These are phyloP conservation scores for Biscogniauxia marginata DNA, from an alignment of 2,329 filamentous ascomycete species.

Conservation along the genomic window DNA sequence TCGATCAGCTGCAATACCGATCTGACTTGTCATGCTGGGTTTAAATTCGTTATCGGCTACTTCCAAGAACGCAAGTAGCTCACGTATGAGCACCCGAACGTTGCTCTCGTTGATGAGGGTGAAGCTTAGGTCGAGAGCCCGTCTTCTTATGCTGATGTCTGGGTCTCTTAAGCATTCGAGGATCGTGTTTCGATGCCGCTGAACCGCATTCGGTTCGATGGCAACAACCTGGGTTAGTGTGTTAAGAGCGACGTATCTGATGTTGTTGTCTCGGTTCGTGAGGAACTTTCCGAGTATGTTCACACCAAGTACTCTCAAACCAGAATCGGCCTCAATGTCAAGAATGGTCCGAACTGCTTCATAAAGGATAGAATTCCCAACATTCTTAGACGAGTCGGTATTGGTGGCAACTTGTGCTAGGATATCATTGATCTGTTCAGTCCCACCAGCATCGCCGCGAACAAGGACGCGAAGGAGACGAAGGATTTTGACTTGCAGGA, in stretches of 20 bases:
- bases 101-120: constrained; percentile 97
- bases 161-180: constrained; percentile 93
- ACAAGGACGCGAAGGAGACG: constrained; percentile 82
- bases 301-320: constrained; percentile 88
- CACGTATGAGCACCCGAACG: constrained; percentile 87
- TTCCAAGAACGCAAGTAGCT: constrained; percentile 91
- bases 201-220: constrained; percentile 95
- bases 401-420: constrained; percentile 96
- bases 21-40: constrained; percentile 96
- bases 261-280: constrained; percentile 98
- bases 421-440: constrained; percentile 98
- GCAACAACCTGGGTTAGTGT: constrained; percentile 97
- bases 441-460: constrained; percentile 80
- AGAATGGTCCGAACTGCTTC: constrained; percentile 96
- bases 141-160: constrained; percentile 93
- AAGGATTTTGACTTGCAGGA: constrained; percentile 95
- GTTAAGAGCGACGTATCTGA: constrained; percentile 95
- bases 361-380: constrained; percentile 97
- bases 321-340: constrained; percentile 96
- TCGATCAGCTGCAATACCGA: constrained; percentile 93
- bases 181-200: constrained; percentile 95
- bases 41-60: constrained; percentile 99
- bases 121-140: constrained; percentile 96
- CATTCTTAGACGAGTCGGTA: constrained; percentile 96
- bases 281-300: constrained; percentile 98